Conservation (phyloP, 305 asterid species). For the Plantago lanceolata region DNA sequence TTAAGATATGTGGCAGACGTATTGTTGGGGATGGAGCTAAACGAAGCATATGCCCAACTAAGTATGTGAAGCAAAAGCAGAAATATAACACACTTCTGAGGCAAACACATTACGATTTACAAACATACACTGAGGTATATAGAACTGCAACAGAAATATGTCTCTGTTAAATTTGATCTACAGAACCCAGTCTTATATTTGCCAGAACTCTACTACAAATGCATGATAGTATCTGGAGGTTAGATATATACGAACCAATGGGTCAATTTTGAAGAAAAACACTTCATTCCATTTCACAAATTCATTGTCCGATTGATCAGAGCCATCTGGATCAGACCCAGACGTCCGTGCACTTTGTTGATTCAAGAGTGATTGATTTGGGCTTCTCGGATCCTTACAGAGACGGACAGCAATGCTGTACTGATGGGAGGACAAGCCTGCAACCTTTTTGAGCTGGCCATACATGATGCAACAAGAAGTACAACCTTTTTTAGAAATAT, state of each 20-base stretch:
- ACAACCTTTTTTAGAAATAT: conserved; percentile 19
- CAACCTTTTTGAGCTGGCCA: conserved; percentile 64
- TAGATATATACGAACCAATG: conserved; percentile 50
- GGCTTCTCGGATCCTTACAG: conserved; percentile 39
- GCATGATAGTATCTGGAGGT: conserved; percentile 15
- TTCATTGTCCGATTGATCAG: conserved; percentile 49
- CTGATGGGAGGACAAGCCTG: conserved; percentile 61
- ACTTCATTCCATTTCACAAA: conserved; percentile 84
- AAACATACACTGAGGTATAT: too few relatives aligned
- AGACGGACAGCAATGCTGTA: conserved; percentile 64
- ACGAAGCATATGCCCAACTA: too few relatives aligned
- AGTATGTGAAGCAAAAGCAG: conserved; percentile 5
- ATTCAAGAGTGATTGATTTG: conserved; percentile 37
- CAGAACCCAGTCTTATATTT: conserved; percentile 18
- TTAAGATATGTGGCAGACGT: not conserved
- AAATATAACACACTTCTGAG: not conserved
- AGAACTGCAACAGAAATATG: not conserved
- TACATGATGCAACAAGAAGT: conserved; percentile 23
- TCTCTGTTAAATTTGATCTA: conserved; percentile 12
- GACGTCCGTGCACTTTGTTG: conserved; percentile 78
- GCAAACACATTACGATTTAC: not conserved
- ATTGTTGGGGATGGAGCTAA: conserved; percentile 11
- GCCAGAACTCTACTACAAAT: conserved; percentile 10
- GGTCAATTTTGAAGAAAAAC: conserved; percentile 81
- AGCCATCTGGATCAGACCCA: conserved; percentile 47